Conservation (phyloP, 1,139 yeast genomes). For the Saccharomyces pastorianus region DNA sequence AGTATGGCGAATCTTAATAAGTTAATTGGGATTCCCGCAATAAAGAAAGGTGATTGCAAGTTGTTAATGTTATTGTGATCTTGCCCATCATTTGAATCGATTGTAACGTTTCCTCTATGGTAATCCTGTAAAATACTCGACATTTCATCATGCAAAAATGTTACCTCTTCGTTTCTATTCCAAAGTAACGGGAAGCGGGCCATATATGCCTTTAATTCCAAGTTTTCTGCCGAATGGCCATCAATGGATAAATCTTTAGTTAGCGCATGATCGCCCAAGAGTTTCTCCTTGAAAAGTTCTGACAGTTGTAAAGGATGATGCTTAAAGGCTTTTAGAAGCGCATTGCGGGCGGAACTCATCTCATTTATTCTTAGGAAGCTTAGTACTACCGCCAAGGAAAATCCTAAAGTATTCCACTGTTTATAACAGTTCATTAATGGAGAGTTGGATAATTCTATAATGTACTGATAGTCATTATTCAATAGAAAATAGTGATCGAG, state of each 20-base stretch:
- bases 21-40: slow-evolving; percentile 45
- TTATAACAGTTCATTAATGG: slow-evolving; percentile 49
- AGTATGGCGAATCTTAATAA: slow-evolving; percentile 57
- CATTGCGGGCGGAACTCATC: slow-evolving; percentile 38
- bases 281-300: slow-evolving; percentile 18
- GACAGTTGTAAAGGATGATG: slow-evolving; percentile 49
- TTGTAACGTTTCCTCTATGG: slow-evolving; percentile 9
- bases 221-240: slow-evolving; percentile 22
- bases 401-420: slow-evolving; percentile 68
- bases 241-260: slow-evolving; percentile 11
- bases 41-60: slow-evolving; percentile 16
- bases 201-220: slow-evolving; percentile 26
- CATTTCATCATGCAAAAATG: slow-evolving; percentile 44
- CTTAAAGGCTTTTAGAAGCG: slow-evolving; percentile 44
- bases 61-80: slow-evolving; percentile 2
- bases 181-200: slow-evolving; percentile 23
- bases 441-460: slow-evolving; percentile 48
- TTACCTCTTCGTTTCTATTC: slow-evolving; percentile 33
- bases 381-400: slow-evolving; percentile 58
- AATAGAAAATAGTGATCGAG: slow-evolving; percentile 71
- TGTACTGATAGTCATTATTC: slow-evolving; percentile 56
- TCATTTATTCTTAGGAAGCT: slow-evolving; percentile 45
- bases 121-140: slow-evolving; percentile 30
- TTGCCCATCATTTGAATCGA: slow-evolving; percentile 4
- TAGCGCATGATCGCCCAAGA: slow-evolving; percentile 17